Evolutionary conservation across 2,329 filamentous ascomycete genomes (phyloP).

Genomic region (Chaetomiaceae sp.): DNA sequence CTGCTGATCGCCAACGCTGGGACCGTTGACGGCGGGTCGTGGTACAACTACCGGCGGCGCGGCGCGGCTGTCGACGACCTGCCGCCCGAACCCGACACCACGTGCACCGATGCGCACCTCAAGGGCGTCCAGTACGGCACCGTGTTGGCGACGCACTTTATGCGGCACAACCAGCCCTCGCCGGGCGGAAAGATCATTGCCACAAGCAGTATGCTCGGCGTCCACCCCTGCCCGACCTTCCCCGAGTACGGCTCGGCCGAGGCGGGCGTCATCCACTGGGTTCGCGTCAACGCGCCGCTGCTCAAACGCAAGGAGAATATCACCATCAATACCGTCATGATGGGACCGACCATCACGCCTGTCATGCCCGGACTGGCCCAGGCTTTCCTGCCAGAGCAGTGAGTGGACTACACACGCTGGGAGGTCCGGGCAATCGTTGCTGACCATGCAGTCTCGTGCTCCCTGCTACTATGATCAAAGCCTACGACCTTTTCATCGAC

Average conservation of each 20-base stretch:
- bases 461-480: background rate
- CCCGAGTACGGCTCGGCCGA: conserved; percentile 5
- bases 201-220: conserved; percentile 1
- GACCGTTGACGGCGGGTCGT: background rate
- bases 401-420: background rate
- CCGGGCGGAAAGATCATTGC: conserved; percentile 3
- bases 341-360: background rate
- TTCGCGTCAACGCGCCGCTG: conserved; percentile 1
- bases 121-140: conserved; percentile 1
- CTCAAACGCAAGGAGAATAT: conserved; percentile 6
- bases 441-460: background rate
- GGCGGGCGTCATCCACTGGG: conserved; percentile 2
- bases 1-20: conserved; percentile 2
- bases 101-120: conserved; percentile 4
- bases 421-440: too few species aligned
- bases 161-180: conserved; percentile 4
- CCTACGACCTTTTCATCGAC: conserved; percentile 1
- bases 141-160: conserved; percentile 4
- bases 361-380: conserved; percentile 2
- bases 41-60: background rate
- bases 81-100: conserved; percentile 4
- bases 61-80: conserved; percentile 2
- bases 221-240: conserved; percentile 6
- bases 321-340: conserved; percentile 7
- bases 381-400: conserved; percentile 3